Base-by-base conservation (phyloP, 805 yeast genomes). In the Metschnikowia lochheadii region DNA sequence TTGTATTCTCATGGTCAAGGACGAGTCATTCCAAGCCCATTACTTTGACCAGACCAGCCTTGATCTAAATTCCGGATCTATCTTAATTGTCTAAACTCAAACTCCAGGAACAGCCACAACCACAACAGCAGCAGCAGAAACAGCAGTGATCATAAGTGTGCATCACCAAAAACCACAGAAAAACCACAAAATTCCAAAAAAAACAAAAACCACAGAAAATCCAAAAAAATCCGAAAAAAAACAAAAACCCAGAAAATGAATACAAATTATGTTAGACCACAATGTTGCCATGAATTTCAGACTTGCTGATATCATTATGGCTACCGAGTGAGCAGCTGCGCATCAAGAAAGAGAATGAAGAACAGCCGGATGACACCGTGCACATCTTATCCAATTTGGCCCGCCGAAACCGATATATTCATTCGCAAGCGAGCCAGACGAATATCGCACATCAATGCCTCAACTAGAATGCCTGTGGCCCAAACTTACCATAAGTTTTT, bases 71-170 rank as follows among this genome's bases (percentile, higher is more conserved):
- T n/a, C n/a, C n/a, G n/a, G n/a, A n/a, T n/a, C n/a, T n/a, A n/a
- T n/a, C n/a, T n/a, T n/a, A n/a, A n/a, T n/a, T n/a, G n/a, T n/a
- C n/a, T n/a, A n/a, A n/a, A n/a, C n/a, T n/a, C n/a, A n/a, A n/a
- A n/a, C n/a, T n/a, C n/a, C n/a, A n/a, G n/a, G n/a, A n/a, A n/a
- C n/a, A n/a, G n/a, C 43, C 10, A 10, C 29, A 18, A 36, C 33
- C 29, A 41, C 64, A 58, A 45, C 63, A 56, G 21, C 63, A 59
- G 38, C 62, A 50, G 26, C 43, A 13, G 5, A 29, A 31, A 33
- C 33, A 34, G 37, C 47, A 39, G 45, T 38, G 32, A 41, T 35
- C 34, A 40, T 46, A 40, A 39, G 37, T 31, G 43, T 23, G 48
- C 39, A 39, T 21, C 11, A 17, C 33, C 40, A 36, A 45, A 54